Conservation (phyloP, 2,329 filamentous ascomycete species). For the Mariannaea elegans region DNA sequence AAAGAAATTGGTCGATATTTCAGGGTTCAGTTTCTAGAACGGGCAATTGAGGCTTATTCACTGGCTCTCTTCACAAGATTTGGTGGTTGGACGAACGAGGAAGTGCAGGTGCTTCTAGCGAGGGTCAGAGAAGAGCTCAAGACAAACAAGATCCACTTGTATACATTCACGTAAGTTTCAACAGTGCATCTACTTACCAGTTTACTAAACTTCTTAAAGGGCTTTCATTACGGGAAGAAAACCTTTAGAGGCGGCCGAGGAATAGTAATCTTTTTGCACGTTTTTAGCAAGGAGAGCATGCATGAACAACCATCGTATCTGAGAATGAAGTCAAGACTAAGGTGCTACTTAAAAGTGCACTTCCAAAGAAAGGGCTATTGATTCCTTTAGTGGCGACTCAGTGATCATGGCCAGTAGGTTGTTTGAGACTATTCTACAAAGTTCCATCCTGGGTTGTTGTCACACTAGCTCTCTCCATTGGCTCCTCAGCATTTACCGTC, state of each 20-base stretch:
- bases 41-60: slow-evolving; percentile 31
- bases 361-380: too few species aligned
- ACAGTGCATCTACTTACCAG: too few species aligned
- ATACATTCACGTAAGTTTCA: slow-evolving; percentile 36
- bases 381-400: too few species aligned
- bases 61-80: slow-evolving; percentile 38
- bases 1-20: slow-evolving; percentile 43
- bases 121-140: slow-evolving; percentile 37
- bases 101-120: slow-evolving; percentile 37
- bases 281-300: too few species aligned
- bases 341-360: too few species aligned
- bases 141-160: slow-evolving; percentile 36
- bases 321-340: too few species aligned
- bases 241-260: background rate
- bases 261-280: background rate
- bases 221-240: slow-evolving; percentile 7
- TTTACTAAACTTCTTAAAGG: background rate
- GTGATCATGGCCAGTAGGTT: too few species aligned
- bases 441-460: too few species aligned
- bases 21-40: slow-evolving; percentile 30
- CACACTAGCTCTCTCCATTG: too few species aligned
- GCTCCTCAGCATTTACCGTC: too few species aligned
- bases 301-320: too few species aligned
- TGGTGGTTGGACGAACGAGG: slow-evolving; percentile 32
- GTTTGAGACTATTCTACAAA: too few species aligned